Percentiles rank a stretch among this genome's conserved stretches.
phyloP scores from a whole-genome alignment of 257 asterid species.

The Jacaranda mimosifolia region DNA sequence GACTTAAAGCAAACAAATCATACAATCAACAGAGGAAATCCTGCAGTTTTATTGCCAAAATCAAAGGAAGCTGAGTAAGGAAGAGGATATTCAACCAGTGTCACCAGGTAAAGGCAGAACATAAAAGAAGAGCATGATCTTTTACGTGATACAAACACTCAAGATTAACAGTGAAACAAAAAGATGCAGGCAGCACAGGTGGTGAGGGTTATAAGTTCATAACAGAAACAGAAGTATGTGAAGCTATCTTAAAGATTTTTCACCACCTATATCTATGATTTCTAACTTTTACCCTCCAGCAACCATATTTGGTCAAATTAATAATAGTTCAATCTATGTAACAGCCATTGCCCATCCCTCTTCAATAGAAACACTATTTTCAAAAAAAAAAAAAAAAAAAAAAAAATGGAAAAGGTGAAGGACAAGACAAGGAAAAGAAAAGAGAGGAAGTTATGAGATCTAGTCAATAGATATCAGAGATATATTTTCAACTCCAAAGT shows the following conservation, averaged over 20 bases:
- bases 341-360: background rate
- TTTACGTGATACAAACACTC: background rate
- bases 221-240: constrained; percentile 10
- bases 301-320: constrained; percentile 16
- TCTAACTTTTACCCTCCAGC: constrained; percentile 18
- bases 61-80: background rate
- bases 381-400: too few relatives aligned
- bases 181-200: too few relatives aligned
- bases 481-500: constrained; percentile 1
- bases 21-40: background rate
- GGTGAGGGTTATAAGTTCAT: too few relatives aligned
- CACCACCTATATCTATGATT: background rate
- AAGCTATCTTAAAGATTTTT: constrained; percentile 3
- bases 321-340: background rate
- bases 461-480: constrained; percentile 17
- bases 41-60: too few relatives aligned
- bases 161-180: background rate
- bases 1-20: constrained; percentile 6
- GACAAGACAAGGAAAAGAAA: background rate
- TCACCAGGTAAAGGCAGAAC: background rate
- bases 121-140: background rate
- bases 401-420: too few relatives aligned
- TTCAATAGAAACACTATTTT: constrained; percentile 17
- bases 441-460: constrained; percentile 21
- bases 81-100: background rate